Conservation (phyloP, 1,284 basidiomycete species). For the Prillingera fragicola region DNA sequence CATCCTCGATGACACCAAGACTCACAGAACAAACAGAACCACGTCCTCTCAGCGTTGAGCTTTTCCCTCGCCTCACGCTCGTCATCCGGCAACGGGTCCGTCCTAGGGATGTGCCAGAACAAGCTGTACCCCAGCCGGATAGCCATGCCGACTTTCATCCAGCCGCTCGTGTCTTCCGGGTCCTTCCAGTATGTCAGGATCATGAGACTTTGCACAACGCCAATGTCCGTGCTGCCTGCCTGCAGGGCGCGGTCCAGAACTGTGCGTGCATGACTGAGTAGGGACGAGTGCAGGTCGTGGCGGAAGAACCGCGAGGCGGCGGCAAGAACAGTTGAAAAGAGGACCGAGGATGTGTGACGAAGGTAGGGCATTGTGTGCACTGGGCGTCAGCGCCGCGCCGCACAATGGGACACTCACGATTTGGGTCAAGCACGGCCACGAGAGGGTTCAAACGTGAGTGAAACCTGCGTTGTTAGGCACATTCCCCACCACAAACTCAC, state of each 20-base stretch:
- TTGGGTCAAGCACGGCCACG: slow-evolving; percentile 26
- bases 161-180: slow-evolving; percentile 27
- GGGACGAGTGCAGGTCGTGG: slow-evolving; percentile 22
- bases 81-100: slow-evolving; percentile 24
- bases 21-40: slow-evolving; percentile 36
- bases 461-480: slow-evolving; percentile 17
- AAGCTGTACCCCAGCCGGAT: slow-evolving; percentile 32
- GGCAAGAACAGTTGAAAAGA: slow-evolving; percentile 32
- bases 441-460: slow-evolving; percentile 29
- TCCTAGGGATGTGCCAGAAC: slow-evolving; percentile 28
- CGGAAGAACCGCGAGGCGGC: slow-evolving; percentile 27
- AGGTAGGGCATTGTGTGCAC: slow-evolving; percentile 36
- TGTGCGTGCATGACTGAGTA: slow-evolving; percentile 29
- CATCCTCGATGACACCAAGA: background rate
- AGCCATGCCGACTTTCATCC: slow-evolving; percentile 33
- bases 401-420: slow-evolving; percentile 12
- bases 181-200: slow-evolving; percentile 39
- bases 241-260: slow-evolving; percentile 30
- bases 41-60: slow-evolving; percentile 33
- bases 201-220: slow-evolving; percentile 34
- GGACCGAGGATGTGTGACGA: slow-evolving; percentile 25
- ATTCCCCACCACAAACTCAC: slow-evolving; percentile 8
- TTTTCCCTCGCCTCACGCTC: slow-evolving; percentile 27
- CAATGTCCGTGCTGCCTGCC: slow-evolving; percentile 24
- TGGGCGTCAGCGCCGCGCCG: slow-evolving; percentile 3